These are phyloP conservation scores for Stipa capillata DNA, from an alignment of 176 grass and related monocot species.

Conservation along the genomic window DNA sequence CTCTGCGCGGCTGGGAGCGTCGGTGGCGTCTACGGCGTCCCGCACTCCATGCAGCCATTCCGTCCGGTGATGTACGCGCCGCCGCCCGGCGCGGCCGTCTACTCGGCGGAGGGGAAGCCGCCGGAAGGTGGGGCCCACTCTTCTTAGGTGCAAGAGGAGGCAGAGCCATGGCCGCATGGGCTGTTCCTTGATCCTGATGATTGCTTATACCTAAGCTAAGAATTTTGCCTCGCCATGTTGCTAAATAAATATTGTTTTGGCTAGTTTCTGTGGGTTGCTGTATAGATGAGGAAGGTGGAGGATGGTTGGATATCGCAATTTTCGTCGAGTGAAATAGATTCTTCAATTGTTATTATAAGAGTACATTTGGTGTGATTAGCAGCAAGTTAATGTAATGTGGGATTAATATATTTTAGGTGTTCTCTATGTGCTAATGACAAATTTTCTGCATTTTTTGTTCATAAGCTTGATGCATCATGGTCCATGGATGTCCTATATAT, in stretches of 20 bases:
- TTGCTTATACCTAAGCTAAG: constrained; percentile 10
- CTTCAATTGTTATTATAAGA: constrained; percentile 1
- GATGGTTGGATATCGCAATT: constrained; percentile 16
- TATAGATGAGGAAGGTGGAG: constrained; percentile 24
- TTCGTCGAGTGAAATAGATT: constrained; percentile 17
- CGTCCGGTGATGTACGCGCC: constrained; percentile 29
- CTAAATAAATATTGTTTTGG: not conserved
- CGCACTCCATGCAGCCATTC: constrained; percentile 31
- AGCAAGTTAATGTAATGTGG: constrained; percentile 13
- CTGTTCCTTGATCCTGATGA: constrained; percentile 16
- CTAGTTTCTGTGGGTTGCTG: constrained; percentile 23
- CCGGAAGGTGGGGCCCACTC: constrained; percentile 23
- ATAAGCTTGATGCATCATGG: constrained; percentile 8
- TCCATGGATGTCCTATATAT: not conserved
- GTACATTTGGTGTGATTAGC: constrained; percentile 13
- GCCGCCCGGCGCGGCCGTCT: not conserved
- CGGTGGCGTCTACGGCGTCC: constrained; percentile 35
- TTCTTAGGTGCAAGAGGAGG: constrained; percentile 6
- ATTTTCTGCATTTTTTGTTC: not conserved
- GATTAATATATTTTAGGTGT: constrained; percentile 18
- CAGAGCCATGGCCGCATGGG: not conserved
- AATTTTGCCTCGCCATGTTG: constrained; percentile 20
- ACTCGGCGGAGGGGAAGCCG: constrained; percentile 20
- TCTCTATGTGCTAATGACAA: not conserved
- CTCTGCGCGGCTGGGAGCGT: constrained; percentile 6